Evolutionary conservation across 2,329 filamentous ascomycete species (phyloP).

Genomic region (Chaetoscypha palmicola): DNA sequence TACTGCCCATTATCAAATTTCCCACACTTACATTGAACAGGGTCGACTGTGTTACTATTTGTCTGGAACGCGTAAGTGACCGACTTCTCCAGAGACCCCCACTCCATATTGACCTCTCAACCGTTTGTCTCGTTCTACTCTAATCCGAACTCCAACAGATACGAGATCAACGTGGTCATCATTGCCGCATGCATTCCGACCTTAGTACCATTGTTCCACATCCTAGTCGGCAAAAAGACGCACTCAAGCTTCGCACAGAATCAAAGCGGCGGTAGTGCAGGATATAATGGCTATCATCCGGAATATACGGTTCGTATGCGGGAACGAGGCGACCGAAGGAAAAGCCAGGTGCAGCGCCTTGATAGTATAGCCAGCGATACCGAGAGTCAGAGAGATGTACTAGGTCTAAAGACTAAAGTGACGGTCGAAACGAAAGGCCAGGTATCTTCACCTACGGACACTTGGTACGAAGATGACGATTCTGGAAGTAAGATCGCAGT

Average conservation of each 20-base stretch:
- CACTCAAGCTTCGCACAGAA: background rate
- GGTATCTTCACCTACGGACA: background rate
- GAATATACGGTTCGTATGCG: background rate
- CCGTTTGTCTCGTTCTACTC: background rate
- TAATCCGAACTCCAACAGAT: background rate
- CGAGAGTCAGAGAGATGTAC: background rate
- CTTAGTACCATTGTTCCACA: background rate
- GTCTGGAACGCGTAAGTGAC: background rate
- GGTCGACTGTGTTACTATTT: conserved; percentile 1
- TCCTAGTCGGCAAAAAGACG: background rate
- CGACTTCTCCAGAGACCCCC: background rate
- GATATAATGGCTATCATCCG: conserved; percentile 1
- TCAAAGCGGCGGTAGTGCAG: background rate
- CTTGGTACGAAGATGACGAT: background rate
- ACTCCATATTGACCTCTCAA: background rate
- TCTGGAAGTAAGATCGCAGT: background rate
- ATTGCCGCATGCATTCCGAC: conserved; percentile 17
- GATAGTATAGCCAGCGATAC: background rate
- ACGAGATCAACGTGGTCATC: conserved; percentile 1
- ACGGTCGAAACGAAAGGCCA: background rate
- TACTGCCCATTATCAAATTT: no score
- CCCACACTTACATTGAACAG: background rate
- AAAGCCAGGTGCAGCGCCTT: background rate
- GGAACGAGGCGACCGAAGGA: background rate
- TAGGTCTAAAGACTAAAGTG: background rate